Percentiles rank a stretch among this genome's conserved stretches.
Evolutionary conservation across 1,139 yeast species (phyloP).

Genomic region (Geotrichum aggregatum): DNA sequence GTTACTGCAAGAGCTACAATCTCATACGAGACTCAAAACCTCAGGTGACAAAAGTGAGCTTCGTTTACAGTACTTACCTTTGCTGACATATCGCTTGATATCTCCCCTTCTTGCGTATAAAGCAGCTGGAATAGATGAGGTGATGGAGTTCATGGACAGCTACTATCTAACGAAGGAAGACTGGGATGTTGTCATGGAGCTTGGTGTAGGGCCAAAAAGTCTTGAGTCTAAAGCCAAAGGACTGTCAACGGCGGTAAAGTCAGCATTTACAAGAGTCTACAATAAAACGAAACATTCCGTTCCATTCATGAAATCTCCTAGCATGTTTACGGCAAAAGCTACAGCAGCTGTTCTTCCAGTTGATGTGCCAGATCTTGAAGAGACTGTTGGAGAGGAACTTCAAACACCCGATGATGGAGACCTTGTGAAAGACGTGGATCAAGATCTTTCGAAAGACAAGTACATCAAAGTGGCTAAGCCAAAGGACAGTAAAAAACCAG

Average conservation of each 20-base stretch:
- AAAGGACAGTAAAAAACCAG: slow-evolving; percentile 16
- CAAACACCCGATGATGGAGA: slow-evolving; percentile 49
- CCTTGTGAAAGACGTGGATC: slow-evolving; percentile 42
- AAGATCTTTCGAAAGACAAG: slow-evolving; percentile 52
- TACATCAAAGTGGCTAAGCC: slow-evolving; percentile 48
- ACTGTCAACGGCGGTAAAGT: slow-evolving; percentile 69
- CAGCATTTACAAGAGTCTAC: slow-evolving; percentile 81
- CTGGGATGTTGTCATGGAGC: slow-evolving; percentile 82
- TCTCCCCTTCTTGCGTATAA: slow-evolving; percentile 53
- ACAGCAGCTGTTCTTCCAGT: slow-evolving; percentile 33
- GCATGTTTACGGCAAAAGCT: slow-evolving; percentile 42
- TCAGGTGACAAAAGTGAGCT: slow-evolving; percentile 72
- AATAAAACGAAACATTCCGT: slow-evolving; percentile 75
- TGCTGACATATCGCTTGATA: slow-evolving; percentile 53
- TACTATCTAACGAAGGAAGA: slow-evolving; percentile 86
- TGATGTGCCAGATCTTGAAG: slow-evolving; percentile 56
- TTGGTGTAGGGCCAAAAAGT: slow-evolving; percentile 61
- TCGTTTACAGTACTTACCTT: slow-evolving; percentile 72
- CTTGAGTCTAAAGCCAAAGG: slow-evolving; percentile 55
- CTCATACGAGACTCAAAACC: slow-evolving; percentile 77
- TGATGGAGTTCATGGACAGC: slow-evolving; percentile 69
- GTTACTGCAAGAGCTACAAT: slow-evolving; percentile 77
- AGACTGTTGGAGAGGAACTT: slow-evolving; percentile 55
- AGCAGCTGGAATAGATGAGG: slow-evolving; percentile 59
- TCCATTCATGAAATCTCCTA: slow-evolving; percentile 72